Conservation (phyloP, 2,329 filamentous ascomycete species). For the Bertia moriformis region DNA sequence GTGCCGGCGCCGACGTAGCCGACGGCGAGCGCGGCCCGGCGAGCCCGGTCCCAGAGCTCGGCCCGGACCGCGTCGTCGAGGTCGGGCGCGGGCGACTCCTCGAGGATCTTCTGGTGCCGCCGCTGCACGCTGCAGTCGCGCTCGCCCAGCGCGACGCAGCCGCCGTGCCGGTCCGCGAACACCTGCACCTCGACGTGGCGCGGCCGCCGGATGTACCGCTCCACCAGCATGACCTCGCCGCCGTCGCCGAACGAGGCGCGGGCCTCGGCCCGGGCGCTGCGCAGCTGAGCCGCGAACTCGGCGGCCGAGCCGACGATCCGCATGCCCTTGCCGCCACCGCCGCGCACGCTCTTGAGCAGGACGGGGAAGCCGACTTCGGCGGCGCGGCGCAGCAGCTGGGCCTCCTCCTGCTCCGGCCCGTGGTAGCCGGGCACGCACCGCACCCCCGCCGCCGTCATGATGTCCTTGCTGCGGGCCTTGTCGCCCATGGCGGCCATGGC, state of each 20-base stretch:
- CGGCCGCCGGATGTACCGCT: slow-evolving; percentile 66
- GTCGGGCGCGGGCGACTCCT: slow-evolving; percentile 71
- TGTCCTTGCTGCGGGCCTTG: slow-evolving; percentile 85
- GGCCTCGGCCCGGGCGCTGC: slow-evolving; percentile 62
- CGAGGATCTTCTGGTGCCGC: slow-evolving; percentile 78
- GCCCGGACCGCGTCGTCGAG: slow-evolving; percentile 40
- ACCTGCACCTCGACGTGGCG: slow-evolving; percentile 84
- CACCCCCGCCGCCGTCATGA: slow-evolving; percentile 90
- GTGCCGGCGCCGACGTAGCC: slow-evolving; percentile 83
- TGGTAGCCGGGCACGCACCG: slow-evolving; percentile 96
- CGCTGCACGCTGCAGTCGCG: slow-evolving; percentile 79
- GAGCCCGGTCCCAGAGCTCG: slow-evolving; percentile 52
- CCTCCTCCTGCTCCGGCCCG: slow-evolving; percentile 62
- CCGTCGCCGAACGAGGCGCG: slow-evolving; percentile 68
- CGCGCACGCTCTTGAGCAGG: slow-evolving; percentile 66
- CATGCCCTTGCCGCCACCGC: slow-evolving; percentile 76
- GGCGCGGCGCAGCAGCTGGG: slow-evolving; percentile 51
- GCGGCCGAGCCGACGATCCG: slow-evolving; percentile 54
- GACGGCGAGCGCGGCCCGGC: slow-evolving; percentile 57
- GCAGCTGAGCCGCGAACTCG: slow-evolving; percentile 58
- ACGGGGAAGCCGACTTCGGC: slow-evolving; percentile 56
- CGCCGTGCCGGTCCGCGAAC: slow-evolving; percentile 68
- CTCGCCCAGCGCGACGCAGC: slow-evolving; percentile 73
- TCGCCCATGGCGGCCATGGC: slow-evolving; percentile 86
- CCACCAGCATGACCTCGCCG: slow-evolving; percentile 68